These are phyloP conservation scores for Aspergillus fijiensis DNA, from an alignment of 2,329 filamentous ascomycete genomes.

Conservation along the genomic window DNA sequence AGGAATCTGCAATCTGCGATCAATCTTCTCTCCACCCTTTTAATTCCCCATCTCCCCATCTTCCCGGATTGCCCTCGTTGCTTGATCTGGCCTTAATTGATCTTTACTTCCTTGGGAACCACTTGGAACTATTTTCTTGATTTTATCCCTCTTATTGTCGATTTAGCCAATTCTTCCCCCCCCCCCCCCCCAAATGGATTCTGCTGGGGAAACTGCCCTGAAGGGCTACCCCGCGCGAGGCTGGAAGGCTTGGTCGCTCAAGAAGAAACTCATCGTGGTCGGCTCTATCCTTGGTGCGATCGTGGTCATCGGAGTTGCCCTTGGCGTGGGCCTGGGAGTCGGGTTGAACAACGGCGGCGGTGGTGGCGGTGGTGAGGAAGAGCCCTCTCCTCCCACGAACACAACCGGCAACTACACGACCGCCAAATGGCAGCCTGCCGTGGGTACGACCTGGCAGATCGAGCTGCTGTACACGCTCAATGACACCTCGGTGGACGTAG, in stretches of 20 bases:
- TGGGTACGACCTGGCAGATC: conserved; percentile 62
- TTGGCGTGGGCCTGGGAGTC: conserved; percentile 59
- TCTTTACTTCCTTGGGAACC: not conserved
- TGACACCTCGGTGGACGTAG: conserved; percentile 51
- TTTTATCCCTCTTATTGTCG: not conserved
- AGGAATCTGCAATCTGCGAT: not conserved
- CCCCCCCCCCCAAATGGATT: conserved; percentile 7
- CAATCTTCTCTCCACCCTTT: conserved; percentile 1
- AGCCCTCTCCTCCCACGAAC: conserved; percentile 26
- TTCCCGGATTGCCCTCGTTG: conserved; percentile 7
- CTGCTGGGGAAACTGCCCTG: conserved; percentile 13
- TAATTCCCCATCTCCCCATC: conserved; percentile 3
- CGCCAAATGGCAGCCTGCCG: conserved; percentile 53
- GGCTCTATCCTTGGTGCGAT: conserved; percentile 28
- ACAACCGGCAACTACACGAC: conserved; percentile 22
- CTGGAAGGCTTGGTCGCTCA: conserved; percentile 31
- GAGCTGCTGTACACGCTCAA: conserved; percentile 48
- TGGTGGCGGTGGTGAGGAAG: conserved; percentile 24
- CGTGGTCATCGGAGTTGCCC: conserved; percentile 53
- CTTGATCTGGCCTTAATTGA: not conserved
- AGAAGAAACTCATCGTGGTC: conserved; percentile 35
- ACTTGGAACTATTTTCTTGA: not conserved
- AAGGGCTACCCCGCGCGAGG: conserved; percentile 22
- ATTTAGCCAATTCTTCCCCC: not conserved
- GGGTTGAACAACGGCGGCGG: conserved; percentile 46